Base-by-base conservation (phyloP, 2,329 filamentous ascomycete genomes). In the Cordyceps cateniannulata region DNA sequence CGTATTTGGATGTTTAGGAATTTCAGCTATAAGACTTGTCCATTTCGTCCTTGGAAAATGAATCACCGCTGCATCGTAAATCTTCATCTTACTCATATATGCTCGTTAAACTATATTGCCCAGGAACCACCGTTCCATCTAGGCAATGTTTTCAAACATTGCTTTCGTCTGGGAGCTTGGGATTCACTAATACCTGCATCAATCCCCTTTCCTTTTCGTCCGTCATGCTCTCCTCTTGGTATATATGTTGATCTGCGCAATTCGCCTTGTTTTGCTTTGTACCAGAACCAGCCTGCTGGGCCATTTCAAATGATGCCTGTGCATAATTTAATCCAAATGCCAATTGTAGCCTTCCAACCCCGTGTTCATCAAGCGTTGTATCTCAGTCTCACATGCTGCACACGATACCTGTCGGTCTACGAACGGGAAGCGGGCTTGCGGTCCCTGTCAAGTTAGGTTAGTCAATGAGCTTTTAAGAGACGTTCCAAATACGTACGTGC, bases 401-500 rank as follows among this genome's bases (percentile, higher is more conserved):
- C 22, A 20, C 25, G 4, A 48, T 7, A 24, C 29, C 12, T 25
- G 3, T 18, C 16, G 6, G 16, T 47, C 42, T 60, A 60, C n/a
- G 42, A 51, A 16, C 50, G 50, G 40, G 42, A 54, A 27, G 49
- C 38, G 14, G 58, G 58, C 32, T 60, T 60, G 49, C 58, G 58
- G 44, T 60, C 58, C 14, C 58, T 60, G 10, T 24, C 22, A 3
- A 12, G 3, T 7, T 5, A 10, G 8, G 58, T 60, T 40, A 60
- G 58, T 50, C 45, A 38, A 54, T 10, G 20, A 7, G 6, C 6
- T 22, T 40, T n/a, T 16, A 20, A 29, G 6, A 9, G 3, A 2
- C 3, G 20, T 20, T 12, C 7, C 1, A 27, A 45, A 18, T 32
- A 81, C 90, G 90, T 79, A 98, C 95, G 96, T 96, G 88, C 92